Evolutionary conservation across 768 basidiomycete species (phyloP).

Genomic region (Amanita thiersii): DNA sequence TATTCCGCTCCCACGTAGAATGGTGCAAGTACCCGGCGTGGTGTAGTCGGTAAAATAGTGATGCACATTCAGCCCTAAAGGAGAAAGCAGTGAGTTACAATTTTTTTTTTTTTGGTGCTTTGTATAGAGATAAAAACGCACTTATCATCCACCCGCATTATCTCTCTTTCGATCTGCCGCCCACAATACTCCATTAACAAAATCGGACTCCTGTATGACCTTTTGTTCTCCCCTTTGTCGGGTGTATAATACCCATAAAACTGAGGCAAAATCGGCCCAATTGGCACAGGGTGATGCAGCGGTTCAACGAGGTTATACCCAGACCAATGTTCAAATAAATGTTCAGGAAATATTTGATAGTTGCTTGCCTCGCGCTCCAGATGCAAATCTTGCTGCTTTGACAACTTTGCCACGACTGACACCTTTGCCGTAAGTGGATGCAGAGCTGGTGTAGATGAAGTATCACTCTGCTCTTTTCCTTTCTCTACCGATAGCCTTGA

Average conservation of each 20-base stretch:
- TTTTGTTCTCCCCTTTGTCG: neutral
- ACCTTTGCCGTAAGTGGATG: constrained; percentile 30
- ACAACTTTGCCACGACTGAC: constrained; percentile 37
- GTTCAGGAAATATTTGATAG: constrained; percentile 35
- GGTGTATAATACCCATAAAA: constrained; percentile 53
- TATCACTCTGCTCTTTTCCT: neutral
- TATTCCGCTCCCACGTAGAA: constrained; percentile 29
- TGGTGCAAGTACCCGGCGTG: constrained; percentile 26
- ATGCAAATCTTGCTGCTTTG: constrained; percentile 28
- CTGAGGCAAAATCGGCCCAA: constrained; percentile 48
- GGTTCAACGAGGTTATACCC: constrained; percentile 38
- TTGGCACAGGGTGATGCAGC: constrained; percentile 34
- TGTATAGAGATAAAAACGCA: constrained; percentile 13
- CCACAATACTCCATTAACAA: constrained; percentile 38
- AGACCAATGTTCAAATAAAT: constrained; percentile 41
- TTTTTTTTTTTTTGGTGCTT: too few relatives aligned
- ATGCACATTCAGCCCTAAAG: constrained; percentile 29
- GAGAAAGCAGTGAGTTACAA: neutral
- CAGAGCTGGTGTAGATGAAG: neutral
- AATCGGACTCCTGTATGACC: constrained; percentile 28
- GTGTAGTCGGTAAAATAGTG: constrained; percentile 30
- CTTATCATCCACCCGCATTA: constrained; percentile 29
- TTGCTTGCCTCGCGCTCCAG: constrained; percentile 31
- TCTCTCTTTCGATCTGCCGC: constrained; percentile 14
- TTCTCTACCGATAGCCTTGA: constrained; percentile 1